phyloP scores from a whole-genome alignment of 2,329 filamentous ascomycete genomes.

The Teratosphaeria viscida region DNA sequence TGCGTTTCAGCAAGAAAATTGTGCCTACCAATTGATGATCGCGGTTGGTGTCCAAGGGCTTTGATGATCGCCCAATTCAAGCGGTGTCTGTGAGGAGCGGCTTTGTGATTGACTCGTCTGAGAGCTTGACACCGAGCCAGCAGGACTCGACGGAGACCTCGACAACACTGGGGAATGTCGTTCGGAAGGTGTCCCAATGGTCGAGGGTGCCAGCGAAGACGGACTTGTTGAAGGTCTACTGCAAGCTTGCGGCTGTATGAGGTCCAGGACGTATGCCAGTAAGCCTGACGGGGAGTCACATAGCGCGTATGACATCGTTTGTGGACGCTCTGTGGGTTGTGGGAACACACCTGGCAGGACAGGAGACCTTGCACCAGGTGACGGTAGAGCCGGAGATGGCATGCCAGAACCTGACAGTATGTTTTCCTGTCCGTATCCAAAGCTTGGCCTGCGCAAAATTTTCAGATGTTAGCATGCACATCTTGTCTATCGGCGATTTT shows the following conservation, averaged over 20 bases:
- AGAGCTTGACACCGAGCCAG: background rate
- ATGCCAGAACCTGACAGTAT: background rate
- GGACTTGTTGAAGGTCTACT: background rate
- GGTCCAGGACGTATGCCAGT: conserved; percentile 42
- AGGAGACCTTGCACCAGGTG: conserved; percentile 9
- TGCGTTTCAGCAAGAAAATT: background rate
- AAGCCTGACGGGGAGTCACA: conserved; percentile 53
- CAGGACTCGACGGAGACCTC: background rate
- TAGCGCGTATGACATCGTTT: conserved; percentile 49
- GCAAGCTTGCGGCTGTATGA: conserved; percentile 7
- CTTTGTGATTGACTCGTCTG: background rate
- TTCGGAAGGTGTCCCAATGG: background rate
- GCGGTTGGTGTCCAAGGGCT: conserved; percentile 35
- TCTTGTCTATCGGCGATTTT: conserved; percentile 1
- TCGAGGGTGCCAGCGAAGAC: conserved; percentile 1
- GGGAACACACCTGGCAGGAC: conserved; percentile 1
- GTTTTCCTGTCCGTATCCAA: conserved; percentile 10
- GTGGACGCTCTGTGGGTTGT: conserved; percentile 29
- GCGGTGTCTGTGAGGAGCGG: background rate
- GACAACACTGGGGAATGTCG: conserved; percentile 1
- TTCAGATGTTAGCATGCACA: conserved; percentile 5
- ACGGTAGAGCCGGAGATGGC: conserved; percentile 4
- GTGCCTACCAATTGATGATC: conserved; percentile 43
- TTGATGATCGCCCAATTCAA: conserved; percentile 1
- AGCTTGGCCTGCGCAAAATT: conserved; percentile 7